Base-by-base conservation (phyloP, 2,329 filamentous ascomycete genomes). In the Stachybotrys chartarum region DNA sequence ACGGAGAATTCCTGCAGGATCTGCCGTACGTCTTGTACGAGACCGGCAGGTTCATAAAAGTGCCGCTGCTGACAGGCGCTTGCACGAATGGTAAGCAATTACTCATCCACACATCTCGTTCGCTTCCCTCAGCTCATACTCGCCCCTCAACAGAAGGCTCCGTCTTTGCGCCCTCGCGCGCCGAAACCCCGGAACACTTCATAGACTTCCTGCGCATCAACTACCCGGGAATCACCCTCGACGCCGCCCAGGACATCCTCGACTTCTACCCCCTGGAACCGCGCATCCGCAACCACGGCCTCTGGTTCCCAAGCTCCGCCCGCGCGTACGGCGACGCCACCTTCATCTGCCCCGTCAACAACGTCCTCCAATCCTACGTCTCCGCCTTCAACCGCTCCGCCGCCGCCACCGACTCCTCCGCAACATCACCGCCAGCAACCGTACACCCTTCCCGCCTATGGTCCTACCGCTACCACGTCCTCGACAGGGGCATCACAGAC, bases 401-500 rank as follows among this genome's bases (percentile, higher is more conserved):
- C 42, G 52, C 51, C 42, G 44, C 53, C 35, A 54, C 50, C 24
- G 4, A 2, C 24, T 3, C 24, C 24, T 24, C 24, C 24, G 4
- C 24, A 24, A 4, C 24, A 24, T 24, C 24, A 24, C 24, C 24
- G 4, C 14, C 35, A 5, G 35, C 35, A 14, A 14, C 35, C 35
- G 35, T 6, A 10, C 48, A 60, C 7, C 52, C 57, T n/a, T 52
- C 62, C 7, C 56, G 52, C 47, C 60, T 72, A 16, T 82, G 75
- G 71, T 69, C 71, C 30, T 82, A 81, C 65, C 74, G 73, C 45
- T 81, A 75, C 70, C 74, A 79, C 65, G 76, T 81, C 24, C 62
- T 63, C 44, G 77, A 79, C 63, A 55, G 61, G 1, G 57, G 63
- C 16, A 68, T 71, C 59, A 53, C 60, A 0, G 68, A 67, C 6